These are phyloP conservation scores for Lasiodiplodia citricola DNA, from an alignment of 2,329 filamentous ascomycete genomes.

Conservation along the genomic window DNA sequence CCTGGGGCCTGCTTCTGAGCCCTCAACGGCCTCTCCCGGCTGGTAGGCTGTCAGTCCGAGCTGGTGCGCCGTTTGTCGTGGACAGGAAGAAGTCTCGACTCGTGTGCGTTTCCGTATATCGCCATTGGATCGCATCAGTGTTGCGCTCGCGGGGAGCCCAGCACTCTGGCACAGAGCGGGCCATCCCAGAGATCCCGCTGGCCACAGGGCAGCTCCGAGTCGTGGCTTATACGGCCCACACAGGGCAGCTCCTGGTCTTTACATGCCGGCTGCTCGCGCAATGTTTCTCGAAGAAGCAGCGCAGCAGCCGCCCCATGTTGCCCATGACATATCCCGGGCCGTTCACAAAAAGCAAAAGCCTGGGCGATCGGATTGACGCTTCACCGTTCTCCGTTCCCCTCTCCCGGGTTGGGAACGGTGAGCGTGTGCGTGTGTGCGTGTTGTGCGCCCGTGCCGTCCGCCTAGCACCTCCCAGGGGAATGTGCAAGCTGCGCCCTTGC, in stretches of 20 bases:
- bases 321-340: constrained; percentile 1
- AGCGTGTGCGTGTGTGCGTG: constrained; percentile 11
- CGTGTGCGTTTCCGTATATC: background rate
- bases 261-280: background rate
- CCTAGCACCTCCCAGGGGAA: constrained; percentile 19
- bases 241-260: too few relatives aligned
- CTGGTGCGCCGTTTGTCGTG: background rate
- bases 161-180: constrained; percentile 9
- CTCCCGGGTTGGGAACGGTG: constrained; percentile 18
- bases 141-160: constrained; percentile 5
- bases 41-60: background rate
- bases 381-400: constrained; percentile 24
- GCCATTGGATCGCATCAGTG: background rate
- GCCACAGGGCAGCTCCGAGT: background rate
- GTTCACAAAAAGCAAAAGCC: constrained; percentile 22
- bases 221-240: too few relatives aligned
- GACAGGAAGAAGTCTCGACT: background rate
- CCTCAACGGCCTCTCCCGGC: background rate
- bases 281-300: constrained; percentile 13
- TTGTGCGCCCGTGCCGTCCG: constrained; percentile 10
- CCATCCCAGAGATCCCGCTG: constrained; percentile 11
- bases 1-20: background rate
- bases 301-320: constrained; percentile 2
- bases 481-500: constrained; percentile 23
- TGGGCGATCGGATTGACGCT: constrained; percentile 23